A percentile compares a stretch with the other conserved stretches of the same genome.
Conservation (phyloP, 192 early-diverging fungal genomes). For the Coemansia sp. region DNA sequence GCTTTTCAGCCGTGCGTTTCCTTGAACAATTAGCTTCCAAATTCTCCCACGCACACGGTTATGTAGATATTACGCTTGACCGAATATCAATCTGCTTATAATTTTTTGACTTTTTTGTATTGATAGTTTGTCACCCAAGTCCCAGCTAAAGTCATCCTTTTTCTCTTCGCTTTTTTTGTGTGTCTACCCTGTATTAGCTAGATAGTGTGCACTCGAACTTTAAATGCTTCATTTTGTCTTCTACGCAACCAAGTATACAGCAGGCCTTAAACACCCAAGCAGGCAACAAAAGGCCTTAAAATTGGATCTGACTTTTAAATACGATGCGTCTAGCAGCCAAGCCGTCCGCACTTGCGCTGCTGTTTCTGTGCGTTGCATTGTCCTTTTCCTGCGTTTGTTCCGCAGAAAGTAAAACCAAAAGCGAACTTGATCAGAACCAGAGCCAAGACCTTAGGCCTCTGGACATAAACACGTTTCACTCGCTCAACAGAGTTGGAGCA, state of each 20-base stretch:
- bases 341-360: not conserved
- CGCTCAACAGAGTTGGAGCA: slow-evolving; percentile 20
- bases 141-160: too few species aligned
- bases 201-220: too few species aligned
- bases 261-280: too few species aligned
- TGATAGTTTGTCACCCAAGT: too few species aligned
- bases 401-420: not conserved
- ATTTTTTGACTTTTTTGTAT: too few species aligned
- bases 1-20: not conserved
- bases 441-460: slow-evolving; percentile 12
- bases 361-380: slow-evolving; percentile 7
- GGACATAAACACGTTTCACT: slow-evolving; percentile 26
- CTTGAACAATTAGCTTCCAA: not conserved
- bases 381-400: slow-evolving; percentile 6
- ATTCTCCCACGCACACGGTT: slow-evolving; percentile 7
- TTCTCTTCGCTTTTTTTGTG: too few species aligned
- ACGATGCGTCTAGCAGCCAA: not conserved
- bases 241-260: too few species aligned
- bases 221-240: too few species aligned
- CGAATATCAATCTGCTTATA: too few species aligned
- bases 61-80: not conserved
- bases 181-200: too few species aligned
- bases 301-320: not conserved
- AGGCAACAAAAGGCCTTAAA: too few species aligned
- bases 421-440: slow-evolving; percentile 6